Percentiles rank a stretch among this genome's conserved stretches.
These are phyloP conservation scores for Spinacia oleracea DNA, from an alignment of 179 eudicot genomes.

Conservation along the genomic window DNA sequence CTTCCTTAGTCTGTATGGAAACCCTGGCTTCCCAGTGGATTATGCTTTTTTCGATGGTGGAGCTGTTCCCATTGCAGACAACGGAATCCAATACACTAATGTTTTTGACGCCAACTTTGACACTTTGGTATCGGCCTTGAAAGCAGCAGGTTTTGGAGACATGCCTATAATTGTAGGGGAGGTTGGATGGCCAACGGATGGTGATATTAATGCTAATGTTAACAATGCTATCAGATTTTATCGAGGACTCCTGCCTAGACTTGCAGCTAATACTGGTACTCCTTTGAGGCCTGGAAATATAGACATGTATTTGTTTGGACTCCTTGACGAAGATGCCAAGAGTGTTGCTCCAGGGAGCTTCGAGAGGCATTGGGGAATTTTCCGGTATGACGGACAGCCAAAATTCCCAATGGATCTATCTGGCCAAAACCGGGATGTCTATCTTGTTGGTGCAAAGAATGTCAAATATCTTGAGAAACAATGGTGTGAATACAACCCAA, in stretches of 20 bases:
- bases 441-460: conserved; percentile 55
- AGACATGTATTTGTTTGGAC: conserved; percentile 71
- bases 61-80: conserved; percentile 46
- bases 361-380: conserved; percentile 91
- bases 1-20: conserved; percentile 63
- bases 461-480: conserved; percentile 54
- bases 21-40: conserved; percentile 56
- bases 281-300: conserved; percentile 68
- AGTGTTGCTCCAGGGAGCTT: conserved; percentile 72
- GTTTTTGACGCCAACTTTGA: conserved; percentile 85
- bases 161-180: conserved; percentile 68
- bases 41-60: conserved; percentile 82
- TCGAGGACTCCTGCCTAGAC: conserved; percentile 53
- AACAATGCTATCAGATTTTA: conserved; percentile 47
- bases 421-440: conserved; percentile 42
- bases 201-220: conserved; percentile 62
- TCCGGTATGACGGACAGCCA: conserved; percentile 74
- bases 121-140: conserved; percentile 69
- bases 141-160: conserved; percentile 49
- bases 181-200: conserved; percentile 58
- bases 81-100: conserved; percentile 55
- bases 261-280: conserved; percentile 57
- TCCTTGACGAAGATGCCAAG: conserved; percentile 73
- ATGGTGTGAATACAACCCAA: conserved; percentile 62
- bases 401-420: conserved; percentile 63